These are phyloP conservation scores for Dryas drummondii DNA, from an alignment of 306 rosid genomes.

Conservation along the genomic window DNA sequence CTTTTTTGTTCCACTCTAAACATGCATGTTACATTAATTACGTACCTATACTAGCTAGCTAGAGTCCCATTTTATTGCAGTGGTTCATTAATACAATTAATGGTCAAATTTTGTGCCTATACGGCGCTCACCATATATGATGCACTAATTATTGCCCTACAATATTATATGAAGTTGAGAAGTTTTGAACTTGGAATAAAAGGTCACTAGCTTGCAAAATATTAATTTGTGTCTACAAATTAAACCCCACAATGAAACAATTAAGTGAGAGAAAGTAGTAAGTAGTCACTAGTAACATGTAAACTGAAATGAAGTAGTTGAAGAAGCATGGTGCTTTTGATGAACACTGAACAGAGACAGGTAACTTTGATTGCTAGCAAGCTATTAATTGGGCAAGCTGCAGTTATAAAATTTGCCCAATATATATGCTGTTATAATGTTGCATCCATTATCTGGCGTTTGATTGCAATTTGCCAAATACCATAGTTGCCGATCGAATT, in stretches of 20 bases:
- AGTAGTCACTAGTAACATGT: neutral
- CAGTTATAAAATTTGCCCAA: neutral
- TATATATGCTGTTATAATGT: neutral
- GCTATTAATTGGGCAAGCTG: neutral
- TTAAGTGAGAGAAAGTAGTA: too few species aligned
- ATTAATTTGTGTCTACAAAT: too few species aligned
- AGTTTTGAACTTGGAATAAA: too few species aligned
- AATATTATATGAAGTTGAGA: too few species aligned
- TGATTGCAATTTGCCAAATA: constrained; percentile 4
- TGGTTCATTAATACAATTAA: neutral
- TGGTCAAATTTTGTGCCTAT: neutral
- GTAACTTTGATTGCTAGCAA: neutral
- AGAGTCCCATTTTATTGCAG: neutral
- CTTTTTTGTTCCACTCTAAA: too few species aligned
- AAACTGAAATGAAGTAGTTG: neutral
- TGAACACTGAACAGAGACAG: neutral
- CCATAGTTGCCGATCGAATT: neutral
- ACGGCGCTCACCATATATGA: too few species aligned
- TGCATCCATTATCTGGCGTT: neutral
- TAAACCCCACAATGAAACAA: too few species aligned
- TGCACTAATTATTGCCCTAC: too few species aligned
- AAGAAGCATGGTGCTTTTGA: neutral
- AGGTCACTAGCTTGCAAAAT: too few species aligned
- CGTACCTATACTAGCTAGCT: too few species aligned
- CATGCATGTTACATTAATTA: too few species aligned